Base-by-base conservation (phyloP, 1,284 basidiomycete species). In the Apiotrichum porosum region DNA sequence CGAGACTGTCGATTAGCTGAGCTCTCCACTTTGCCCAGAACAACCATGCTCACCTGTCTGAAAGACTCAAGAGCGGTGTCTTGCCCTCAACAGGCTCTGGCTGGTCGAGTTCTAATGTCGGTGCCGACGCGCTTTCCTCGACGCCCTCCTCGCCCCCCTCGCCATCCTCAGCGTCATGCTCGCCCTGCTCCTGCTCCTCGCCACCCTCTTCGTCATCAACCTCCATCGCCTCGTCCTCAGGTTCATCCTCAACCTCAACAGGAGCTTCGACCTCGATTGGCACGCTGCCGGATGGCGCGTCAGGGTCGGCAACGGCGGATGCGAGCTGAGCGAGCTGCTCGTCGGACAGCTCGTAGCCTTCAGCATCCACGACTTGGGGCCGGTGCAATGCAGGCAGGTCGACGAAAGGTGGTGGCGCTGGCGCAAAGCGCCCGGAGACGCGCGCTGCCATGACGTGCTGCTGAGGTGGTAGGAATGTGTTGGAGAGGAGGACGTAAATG, bases 281-380 rank as follows among this genome's bases (percentile, higher is more conserved):
- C n/a, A n/a, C n/a, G n/a, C n/a, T n/a, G n/a, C n/a, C n/a, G n/a
- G n/a, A n/a, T n/a, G n/a, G n/a, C n/a, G n/a, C n/a, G n/a, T n/a
- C n/a, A n/a, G n/a, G n/a, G n/a, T n/a, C n/a, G n/a, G n/a, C n/a
- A n/a, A n/a, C n/a, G n/a, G n/a, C n/a, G 13, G 41, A 54, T 5
- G 76, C 65, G 24, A 63, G 57, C 49, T 51, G 46, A 52, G 69
- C 71, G 26, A 71, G 52, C 47, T 65, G 65, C 42, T 65, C 65
- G 19, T 61, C 61, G 18, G 57, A 62, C 30, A 63, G 41, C 44
- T 69, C 68, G 40, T 48, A 60, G 3, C 65, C 68, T 9, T 56
- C 57, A 3, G 63, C 53, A 38, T 61, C 51, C 31, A 68, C 58
- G 21, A 53, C 43, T 42, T 71, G 69, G 3, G 69, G 69, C 13